Base-by-base conservation (phyloP, 768 basidiomycete genomes). In the Lentinula guzmanii region DNA sequence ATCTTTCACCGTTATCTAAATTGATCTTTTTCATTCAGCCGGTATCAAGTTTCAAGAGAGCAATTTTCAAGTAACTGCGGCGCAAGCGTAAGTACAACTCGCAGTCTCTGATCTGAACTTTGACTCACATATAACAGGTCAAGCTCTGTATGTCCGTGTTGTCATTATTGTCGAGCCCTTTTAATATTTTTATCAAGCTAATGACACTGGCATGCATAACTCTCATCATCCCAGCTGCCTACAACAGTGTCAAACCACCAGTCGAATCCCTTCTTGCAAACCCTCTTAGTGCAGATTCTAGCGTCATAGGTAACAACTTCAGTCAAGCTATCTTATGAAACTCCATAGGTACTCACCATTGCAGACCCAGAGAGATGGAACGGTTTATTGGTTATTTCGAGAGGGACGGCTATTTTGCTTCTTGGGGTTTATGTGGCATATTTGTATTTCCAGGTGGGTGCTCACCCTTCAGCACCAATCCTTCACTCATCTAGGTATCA, bases 201-300 rank as follows among this genome's bases (percentile, higher is more conserved):
- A 90, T 95, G 90, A 93, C 91, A 3, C 76, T 96, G 61, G 82
- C 92, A 3, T 90, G 89, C 71, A 90, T 93, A 71, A 89, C 93
- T 43, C 83, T 97, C 42, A 87, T 96, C 66, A 91, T 96, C 61
- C 94, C 94, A 35, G 94, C 95, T 42, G 94, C 94, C 3, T 96
- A 92, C 66, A 79, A 84, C 65, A 82, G 77, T 67, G 78, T 85
- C 15, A 69, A 71, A 43, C 33, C 59, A 7, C 41, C 59, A 11
- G n/a, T n/a, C 2, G 59, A 16, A 16, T 15, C 6, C 21, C 24
- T 50, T 2, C 46, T 59, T 24, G 6, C 33, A 5, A 45, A 11
- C 21, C 43, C 57, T 35, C 18, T 46, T 15, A 58, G 18, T 45
- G 10, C 42, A 3, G 24, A 45, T 33, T 15, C 58, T 37, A 18